Conservation (phyloP, 108 stramenopile genomes). For the Cyclotella kingstonii region DNA sequence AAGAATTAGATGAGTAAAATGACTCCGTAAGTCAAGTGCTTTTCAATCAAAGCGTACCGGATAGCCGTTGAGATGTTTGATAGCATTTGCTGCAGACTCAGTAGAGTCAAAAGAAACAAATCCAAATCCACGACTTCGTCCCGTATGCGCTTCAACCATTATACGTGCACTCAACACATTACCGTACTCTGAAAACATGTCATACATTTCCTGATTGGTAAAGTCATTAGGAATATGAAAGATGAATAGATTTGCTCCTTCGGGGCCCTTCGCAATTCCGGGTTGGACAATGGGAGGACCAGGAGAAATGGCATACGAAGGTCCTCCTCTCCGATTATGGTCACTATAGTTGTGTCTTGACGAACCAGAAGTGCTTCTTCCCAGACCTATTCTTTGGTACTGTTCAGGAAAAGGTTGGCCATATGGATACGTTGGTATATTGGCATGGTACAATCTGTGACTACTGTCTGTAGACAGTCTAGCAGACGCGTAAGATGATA, state of each 20-base stretch:
- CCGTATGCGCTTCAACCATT: conserved; percentile 95
- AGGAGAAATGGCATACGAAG: conserved; percentile 26
- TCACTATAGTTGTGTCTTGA: conserved; percentile 16
- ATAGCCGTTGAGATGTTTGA: conserved; percentile 90
- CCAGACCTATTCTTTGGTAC: conserved; percentile 8
- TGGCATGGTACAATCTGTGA: conserved; percentile 15
- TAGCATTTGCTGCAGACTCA: conserved; percentile 92
- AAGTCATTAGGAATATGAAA: conserved; percentile 98
- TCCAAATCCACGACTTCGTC: conserved; percentile 94
- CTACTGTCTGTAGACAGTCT: conserved; percentile 6
- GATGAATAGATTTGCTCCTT: conserved; percentile 96
- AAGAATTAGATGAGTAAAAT: neutral
- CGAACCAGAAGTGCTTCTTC: conserved; percentile 4
- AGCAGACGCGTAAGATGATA: conserved; percentile 9
- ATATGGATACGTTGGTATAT: conserved; percentile 16
- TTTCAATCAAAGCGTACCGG: conserved; percentile 53
- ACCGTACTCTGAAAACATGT: conserved; percentile 87
- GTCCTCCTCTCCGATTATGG: neutral
- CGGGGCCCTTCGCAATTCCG: conserved; percentile 56
- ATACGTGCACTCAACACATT: conserved; percentile 92
- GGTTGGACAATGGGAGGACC: conserved; percentile 35
- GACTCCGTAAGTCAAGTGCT: neutral
- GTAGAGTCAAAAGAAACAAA: conserved; percentile 94
- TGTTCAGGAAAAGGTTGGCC: conserved; percentile 21
- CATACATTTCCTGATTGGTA: conserved; percentile 91